Evolutionary conservation across 371 early-diverging fungal genomes (phyloP).

Genomic region (Rhizomucor pusillus): DNA sequence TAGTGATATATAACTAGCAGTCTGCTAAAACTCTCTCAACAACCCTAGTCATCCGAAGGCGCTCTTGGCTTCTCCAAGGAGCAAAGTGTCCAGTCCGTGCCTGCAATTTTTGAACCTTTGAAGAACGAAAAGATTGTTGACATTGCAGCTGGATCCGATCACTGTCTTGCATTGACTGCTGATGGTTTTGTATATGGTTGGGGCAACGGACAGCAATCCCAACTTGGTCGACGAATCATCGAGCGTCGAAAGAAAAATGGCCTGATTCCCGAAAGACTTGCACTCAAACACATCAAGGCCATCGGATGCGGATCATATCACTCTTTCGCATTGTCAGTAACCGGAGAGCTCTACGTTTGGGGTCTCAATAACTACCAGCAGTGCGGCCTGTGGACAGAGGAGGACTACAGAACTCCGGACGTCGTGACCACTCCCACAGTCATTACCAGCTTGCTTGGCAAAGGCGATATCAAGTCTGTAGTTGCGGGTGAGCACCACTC

Average conservation of each 20-base stretch:
- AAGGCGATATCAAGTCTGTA: slow-evolving; percentile 49
- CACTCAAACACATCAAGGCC: slow-evolving; percentile 54
- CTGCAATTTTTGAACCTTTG: slow-evolving; percentile 51
- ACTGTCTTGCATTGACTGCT: slow-evolving; percentile 78
- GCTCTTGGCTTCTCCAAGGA: slow-evolving; percentile 67
- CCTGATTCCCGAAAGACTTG: slow-evolving; percentile 55
- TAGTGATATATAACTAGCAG: not conserved
- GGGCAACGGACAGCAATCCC: slow-evolving; percentile 95
- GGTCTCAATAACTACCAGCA: slow-evolving; percentile 97
- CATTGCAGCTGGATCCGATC: slow-evolving; percentile 90
- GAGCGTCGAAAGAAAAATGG: slow-evolving; percentile 65
- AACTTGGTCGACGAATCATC: slow-evolving; percentile 84
- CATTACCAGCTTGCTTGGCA: slow-evolving; percentile 50
- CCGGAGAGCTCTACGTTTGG: slow-evolving; percentile 77
- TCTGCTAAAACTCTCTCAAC: no score
- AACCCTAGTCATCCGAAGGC: slow-evolving; percentile 61
- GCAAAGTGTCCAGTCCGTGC: slow-evolving; percentile 65
- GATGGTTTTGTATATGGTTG: slow-evolving; percentile 83
- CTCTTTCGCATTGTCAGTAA: slow-evolving; percentile 74
- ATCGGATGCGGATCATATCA: slow-evolving; percentile 88
- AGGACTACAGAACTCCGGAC: slow-evolving; percentile 30
- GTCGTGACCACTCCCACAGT: slow-evolving; percentile 46
- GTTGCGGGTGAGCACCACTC: slow-evolving; percentile 92
- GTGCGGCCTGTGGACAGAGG: slow-evolving; percentile 64
- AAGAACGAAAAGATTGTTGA: slow-evolving; percentile 57